phyloP scores from a whole-genome alignment of 2,329 filamentous ascomycete species.

The Alternaria tenuissima region DNA sequence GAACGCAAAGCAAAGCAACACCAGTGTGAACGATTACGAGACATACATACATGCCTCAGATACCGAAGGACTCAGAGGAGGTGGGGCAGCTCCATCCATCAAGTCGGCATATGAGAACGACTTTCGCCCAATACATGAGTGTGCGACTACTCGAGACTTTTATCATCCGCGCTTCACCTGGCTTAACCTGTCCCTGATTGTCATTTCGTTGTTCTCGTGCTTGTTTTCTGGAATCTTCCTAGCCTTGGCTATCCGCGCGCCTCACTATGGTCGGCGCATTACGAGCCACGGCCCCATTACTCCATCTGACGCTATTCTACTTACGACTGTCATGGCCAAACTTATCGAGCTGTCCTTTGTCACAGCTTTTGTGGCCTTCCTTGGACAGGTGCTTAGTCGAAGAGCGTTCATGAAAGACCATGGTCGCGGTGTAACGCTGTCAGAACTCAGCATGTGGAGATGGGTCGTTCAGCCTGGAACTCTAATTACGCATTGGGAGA shows the following conservation, averaged over 20 bases:
- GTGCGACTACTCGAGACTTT: conserved; percentile 50
- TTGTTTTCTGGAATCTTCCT: conserved; percentile 72
- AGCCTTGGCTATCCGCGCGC: conserved; percentile 67
- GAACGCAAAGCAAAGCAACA: conserved; percentile 27
- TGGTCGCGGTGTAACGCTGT: conserved; percentile 72
- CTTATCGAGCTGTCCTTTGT: conserved; percentile 81
- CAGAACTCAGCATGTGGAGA: conserved; percentile 78
- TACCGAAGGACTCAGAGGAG: conserved; percentile 31
- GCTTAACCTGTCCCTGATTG: conserved; percentile 55
- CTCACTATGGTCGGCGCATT: conserved; percentile 68
- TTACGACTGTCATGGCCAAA: conserved; percentile 77
- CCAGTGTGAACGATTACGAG: conserved; percentile 40
- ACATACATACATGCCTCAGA: conserved; percentile 38
- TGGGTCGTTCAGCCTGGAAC: conserved; percentile 68
- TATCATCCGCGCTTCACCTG: conserved; percentile 55
- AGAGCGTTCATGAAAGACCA: conserved; percentile 67
- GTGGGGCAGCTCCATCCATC: conserved; percentile 35
- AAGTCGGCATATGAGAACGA: conserved; percentile 48
- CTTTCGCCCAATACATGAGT: conserved; percentile 48
- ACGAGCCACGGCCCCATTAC: conserved; percentile 61
- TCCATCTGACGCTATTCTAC: conserved; percentile 70
- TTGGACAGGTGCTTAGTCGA: conserved; percentile 78
- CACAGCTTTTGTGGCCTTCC: conserved; percentile 76
- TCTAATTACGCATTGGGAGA: conserved; percentile 74
- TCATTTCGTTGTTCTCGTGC: conserved; percentile 69